These are phyloP conservation scores for Postia placenta DNA, from an alignment of 768 basidiomycete genomes.

Conservation along the genomic window DNA sequence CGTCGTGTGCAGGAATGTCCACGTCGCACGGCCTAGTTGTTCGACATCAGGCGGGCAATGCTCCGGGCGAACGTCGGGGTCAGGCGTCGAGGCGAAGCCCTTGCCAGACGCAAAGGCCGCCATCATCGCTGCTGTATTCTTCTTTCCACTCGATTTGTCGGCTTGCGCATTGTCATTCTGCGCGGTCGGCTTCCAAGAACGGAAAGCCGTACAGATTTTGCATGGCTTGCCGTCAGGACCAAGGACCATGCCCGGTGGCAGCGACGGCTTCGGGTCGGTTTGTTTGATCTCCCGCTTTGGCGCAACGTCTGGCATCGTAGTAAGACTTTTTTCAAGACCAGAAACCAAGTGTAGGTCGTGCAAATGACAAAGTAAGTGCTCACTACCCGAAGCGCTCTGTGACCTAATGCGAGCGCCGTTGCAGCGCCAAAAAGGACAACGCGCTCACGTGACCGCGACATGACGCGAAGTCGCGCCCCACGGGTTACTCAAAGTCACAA, in stretches of 20 bases:
- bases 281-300: neutral
- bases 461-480: too few relatives aligned
- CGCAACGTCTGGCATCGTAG: neutral
- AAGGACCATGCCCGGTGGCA: constrained; percentile 81
- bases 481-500: too few relatives aligned
- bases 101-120: constrained; percentile 28
- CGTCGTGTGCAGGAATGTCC: constrained; percentile 95
- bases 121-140: constrained; percentile 22
- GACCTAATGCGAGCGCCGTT: too few relatives aligned
- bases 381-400: too few relatives aligned
- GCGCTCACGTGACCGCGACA: too few relatives aligned
- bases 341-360: too few relatives aligned
- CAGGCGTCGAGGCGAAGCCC: constrained; percentile 18
- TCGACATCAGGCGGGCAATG: constrained; percentile 91
- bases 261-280: constrained; percentile 11
- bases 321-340: too few relatives aligned
- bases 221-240: constrained; percentile 95
- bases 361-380: too few relatives aligned
- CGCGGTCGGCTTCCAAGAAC: constrained; percentile 50
- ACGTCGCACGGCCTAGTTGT: constrained; percentile 85
- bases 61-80: constrained; percentile 37
- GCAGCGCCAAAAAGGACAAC: too few relatives aligned
- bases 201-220: constrained; percentile 84
- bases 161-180: constrained; percentile 18
- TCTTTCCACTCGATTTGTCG: constrained; percentile 3